Conservation (phyloP, 306 rosid species). For the Canavalia ensiformis region DNA sequence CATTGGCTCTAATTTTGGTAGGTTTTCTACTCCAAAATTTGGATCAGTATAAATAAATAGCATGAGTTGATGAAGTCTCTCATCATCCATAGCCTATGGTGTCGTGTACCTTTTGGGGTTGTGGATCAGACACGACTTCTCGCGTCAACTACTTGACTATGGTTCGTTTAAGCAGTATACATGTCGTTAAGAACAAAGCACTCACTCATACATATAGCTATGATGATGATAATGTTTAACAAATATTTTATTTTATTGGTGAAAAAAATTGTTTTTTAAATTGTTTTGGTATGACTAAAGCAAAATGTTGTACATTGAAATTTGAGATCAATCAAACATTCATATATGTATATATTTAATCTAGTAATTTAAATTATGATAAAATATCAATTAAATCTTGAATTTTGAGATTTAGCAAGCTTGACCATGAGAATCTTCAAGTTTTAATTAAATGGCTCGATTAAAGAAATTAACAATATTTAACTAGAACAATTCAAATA, state of each 20-base stretch:
- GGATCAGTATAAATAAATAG: background rate
- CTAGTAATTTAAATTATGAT: background rate
- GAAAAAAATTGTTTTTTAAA: background rate
- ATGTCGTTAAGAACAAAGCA: background rate
- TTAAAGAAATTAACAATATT: background rate
- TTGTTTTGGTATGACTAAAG: background rate
- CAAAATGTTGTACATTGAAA: background rate
- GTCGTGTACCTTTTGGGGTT: conserved; percentile 1
- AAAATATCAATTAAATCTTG: background rate
- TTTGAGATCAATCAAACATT: background rate
- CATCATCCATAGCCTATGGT: background rate
- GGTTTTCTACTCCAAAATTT: background rate
- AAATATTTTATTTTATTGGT: background rate
- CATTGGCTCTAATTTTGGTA: conserved; percentile 13
- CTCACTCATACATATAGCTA: background rate
- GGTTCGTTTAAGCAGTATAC: background rate
- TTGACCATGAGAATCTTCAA: background rate
- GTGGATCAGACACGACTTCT: background rate
- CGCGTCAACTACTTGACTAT: conserved; percentile 10
- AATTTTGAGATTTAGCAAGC: background rate
- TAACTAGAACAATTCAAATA: background rate
- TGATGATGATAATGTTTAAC: background rate
- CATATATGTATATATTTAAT: too few relatives aligned
- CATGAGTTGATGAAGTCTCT: background rate
- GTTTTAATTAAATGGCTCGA: background rate